Percentiles rank a stretch among this genome's conserved stretches.
Conservation (phyloP, 2,329 filamentous ascomycete genomes). For the Botrytis cinerea region DNA sequence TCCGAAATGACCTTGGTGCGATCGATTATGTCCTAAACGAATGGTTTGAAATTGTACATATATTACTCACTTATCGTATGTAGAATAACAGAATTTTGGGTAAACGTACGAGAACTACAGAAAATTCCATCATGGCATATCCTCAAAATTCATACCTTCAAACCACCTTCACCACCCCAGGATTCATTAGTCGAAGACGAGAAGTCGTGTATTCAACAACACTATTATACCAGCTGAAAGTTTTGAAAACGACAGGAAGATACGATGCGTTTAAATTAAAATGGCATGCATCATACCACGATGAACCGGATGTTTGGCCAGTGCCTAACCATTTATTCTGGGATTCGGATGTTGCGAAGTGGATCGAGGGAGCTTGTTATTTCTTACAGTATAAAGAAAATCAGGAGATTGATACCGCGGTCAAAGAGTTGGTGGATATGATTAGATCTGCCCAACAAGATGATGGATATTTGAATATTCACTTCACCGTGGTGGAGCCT, state of each 20-base stretch:
- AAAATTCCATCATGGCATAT: conserved; percentile 41
- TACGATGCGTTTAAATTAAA: conserved; percentile 59
- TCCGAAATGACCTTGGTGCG: not conserved
- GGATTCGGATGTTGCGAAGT: conserved; percentile 60
- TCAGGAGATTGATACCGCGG: conserved; percentile 50
- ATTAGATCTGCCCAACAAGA: conserved; percentile 57
- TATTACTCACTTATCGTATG: not conserved
- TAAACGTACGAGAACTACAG: not conserved
- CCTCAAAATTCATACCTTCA: conserved; percentile 46
- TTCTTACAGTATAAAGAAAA: conserved; percentile 50
- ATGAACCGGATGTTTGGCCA: conserved; percentile 54
- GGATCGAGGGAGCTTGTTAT: conserved; percentile 64
- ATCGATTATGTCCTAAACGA: not conserved
- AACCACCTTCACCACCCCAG: conserved; percentile 41
- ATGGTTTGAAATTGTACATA: not conserved
- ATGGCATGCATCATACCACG: conserved; percentile 57
- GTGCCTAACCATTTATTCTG: conserved; percentile 61
- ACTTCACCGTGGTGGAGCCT: conserved; percentile 62
- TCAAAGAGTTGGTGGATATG: conserved; percentile 59
- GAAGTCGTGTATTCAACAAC: conserved; percentile 48
- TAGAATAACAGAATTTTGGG: not conserved
- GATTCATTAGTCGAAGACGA: conserved; percentile 45
- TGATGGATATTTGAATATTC: conserved; percentile 65
- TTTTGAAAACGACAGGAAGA: conserved; percentile 55
- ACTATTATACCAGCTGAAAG: conserved; percentile 53